Evolutionary conservation across 148 eudicot genomes (phyloP), one percentile per base, ranked within the genome.

Genomic region (Pharnaceum exiguum): DNA sequence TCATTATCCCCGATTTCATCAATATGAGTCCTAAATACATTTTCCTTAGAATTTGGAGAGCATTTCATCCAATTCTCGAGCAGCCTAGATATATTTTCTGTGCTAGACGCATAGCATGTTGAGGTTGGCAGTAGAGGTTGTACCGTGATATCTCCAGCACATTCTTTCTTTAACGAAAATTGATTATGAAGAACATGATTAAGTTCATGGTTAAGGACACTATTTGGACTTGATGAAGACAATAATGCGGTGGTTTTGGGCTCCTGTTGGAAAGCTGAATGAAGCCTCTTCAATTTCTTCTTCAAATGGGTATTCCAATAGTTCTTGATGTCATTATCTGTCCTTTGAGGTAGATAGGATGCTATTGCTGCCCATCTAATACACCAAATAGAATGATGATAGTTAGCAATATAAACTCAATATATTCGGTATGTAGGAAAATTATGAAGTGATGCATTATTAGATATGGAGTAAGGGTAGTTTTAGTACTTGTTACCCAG

Each of bases 341-440:
- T 89, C 66, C 97, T 83, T 50, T 86, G 95, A 23, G 97, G 97
- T 19, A 89, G 88, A 68, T 89, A 89, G 1, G 97, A 83, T 26
- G 97, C 97, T 61, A 89, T 89, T 21, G 97, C 95, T 30, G 97
- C 97, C 97, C 97, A 89, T 72, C 97, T 89, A 75, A 42, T 13
- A 46, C 2, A 17, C 13, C 21, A 19, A 13, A 3, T n/a, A 4
- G 39, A 38, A n/a, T 9, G 9, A 16, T 3, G 40, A 36, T 2
- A 10, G 32, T 3, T 37, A 13, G 15, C 1, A 24, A 15, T 25
- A 26, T 24, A 36, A 19, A 32, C 5, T 16, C 0, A 24, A 13
- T 23, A 56, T 3, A 21, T 24, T 26, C 8, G n/a, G n/a, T 39
- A 18, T 1, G 15, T 7, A 5, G 16, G 3, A 39, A 17, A n/a